Evolutionary conservation across 2,329 filamentous ascomycete species (phyloP), one percentile per base, ranked within the genome.

Genomic region (Volutella citrinella): DNA sequence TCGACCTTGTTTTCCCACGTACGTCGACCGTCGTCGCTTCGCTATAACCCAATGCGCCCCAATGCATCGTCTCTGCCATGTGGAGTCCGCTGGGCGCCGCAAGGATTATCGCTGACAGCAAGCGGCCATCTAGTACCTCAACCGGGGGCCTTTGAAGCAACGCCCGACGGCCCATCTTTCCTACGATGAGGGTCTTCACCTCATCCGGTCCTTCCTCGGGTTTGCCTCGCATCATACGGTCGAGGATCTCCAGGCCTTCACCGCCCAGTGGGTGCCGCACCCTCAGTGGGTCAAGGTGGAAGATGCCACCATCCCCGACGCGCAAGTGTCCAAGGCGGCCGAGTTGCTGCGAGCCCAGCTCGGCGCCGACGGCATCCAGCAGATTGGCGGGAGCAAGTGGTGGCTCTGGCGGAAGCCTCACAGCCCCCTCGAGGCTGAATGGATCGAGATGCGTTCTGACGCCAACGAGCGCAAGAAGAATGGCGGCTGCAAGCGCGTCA

Each of bases 361-460:
- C n/a, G 90, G 90, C 0, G 70, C 76, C 0, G 76, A 83, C 17
- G 91, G 90, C 4, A 72, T 89, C 43, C 72, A 77, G 32, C 74
- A 76, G 45, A 81, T 95, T 27, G 93, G 93, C 24, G 93, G 93
- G 4, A 73, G 76, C 52, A 76, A 81, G 41, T 89, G 93, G 93
- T 89, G 91, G 91, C 78, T 88, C 63, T 95, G 89, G 89, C 76
- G 87, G 32, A 76, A 79, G 34, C 76, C 78, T 5, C 72, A 78
- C 17, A 72, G 66, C 28, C 71, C 80, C 1, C 66, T 96, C 18
- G 80, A 80, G 52, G 89, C 85, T 1, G 91, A 98, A 58, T 97
- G 90, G 91, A 87, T 98, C 48, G 93, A 97, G 70, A 96, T 96
- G 90, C 82, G 79, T 47, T 74, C 80, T 32, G 84, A 97, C 59